Conservation (phyloP, 1,139 yeast species). For the Geotrichum bryndzae region DNA sequence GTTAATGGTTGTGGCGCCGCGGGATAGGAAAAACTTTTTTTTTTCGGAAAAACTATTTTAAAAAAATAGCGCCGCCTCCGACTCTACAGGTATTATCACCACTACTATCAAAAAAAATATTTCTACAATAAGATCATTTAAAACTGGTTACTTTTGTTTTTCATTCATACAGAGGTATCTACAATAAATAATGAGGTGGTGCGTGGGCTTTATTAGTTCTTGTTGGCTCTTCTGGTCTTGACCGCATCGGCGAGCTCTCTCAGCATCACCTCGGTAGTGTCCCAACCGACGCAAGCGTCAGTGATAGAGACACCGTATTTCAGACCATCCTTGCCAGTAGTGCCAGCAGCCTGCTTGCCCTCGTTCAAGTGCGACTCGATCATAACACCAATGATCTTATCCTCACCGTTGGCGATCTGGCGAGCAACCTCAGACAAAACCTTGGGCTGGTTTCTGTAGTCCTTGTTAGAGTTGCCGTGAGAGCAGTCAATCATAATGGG, state of each 20-base stretch:
- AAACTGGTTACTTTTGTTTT: neutral
- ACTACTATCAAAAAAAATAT: neutral
- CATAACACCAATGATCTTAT: conserved; percentile 85
- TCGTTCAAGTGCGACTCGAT: conserved; percentile 86
- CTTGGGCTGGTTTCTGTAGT: conserved; percentile 86
- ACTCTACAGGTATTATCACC: neutral
- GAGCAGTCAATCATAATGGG: conserved; percentile 97
- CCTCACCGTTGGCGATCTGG: conserved; percentile 73
- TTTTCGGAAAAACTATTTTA: no score
- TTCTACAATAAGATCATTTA: neutral
- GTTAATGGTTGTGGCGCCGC: neutral
- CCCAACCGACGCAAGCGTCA: conserved; percentile 94
- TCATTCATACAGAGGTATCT: neutral
- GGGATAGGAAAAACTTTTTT: neutral
- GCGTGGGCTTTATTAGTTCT: neutral
- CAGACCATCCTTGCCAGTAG: conserved; percentile 63
- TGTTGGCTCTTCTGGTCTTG: conserved; percentile 53
- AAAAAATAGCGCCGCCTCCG: no score
- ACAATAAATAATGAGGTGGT: neutral
- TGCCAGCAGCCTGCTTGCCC: conserved; percentile 81
- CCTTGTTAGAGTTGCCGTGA: conserved; percentile 89
- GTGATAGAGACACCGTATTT: conserved; percentile 93
- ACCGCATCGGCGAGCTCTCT: conserved; percentile 72
- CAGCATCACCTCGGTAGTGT: conserved; percentile 68
- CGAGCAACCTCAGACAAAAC: conserved; percentile 78